Evolutionary conservation across 2,329 filamentous ascomycete genomes (phyloP).

Genomic region (Myotisia sp.): DNA sequence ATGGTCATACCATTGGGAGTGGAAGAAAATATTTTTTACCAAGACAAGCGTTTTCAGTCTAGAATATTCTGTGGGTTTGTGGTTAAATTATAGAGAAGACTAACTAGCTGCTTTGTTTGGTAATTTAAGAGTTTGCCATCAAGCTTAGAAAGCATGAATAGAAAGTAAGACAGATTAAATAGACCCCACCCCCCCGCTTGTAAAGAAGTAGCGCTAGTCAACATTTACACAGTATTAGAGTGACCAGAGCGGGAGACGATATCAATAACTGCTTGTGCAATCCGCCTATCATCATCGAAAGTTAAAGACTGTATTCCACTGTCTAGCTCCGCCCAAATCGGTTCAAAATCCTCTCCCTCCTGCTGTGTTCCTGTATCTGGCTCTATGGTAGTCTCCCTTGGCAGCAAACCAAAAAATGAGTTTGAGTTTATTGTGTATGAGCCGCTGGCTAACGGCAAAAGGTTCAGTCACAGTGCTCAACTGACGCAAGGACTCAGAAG

Average conservation of each 20-base stretch:
- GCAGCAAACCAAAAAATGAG: slow-evolving; percentile 12
- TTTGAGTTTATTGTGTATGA: slow-evolving; percentile 5
- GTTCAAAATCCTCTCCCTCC: slow-evolving; percentile 10
- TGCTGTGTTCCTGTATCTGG: slow-evolving; percentile 10
- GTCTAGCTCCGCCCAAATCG: slow-evolving; percentile 3
- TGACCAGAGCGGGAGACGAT: background rate
- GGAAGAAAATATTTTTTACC: too few species aligned
- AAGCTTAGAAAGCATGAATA: too few species aligned
- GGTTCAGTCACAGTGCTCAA: slow-evolving; percentile 1
- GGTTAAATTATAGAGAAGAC: too few species aligned
- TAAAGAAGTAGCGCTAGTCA: background rate
- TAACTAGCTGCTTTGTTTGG: too few species aligned
- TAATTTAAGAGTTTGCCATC: too few species aligned
- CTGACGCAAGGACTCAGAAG: background rate
- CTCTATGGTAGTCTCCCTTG: slow-evolving; percentile 7
- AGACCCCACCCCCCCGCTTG: too few species aligned
- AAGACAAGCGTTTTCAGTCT: too few species aligned
- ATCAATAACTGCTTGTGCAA: slow-evolving; percentile 1
- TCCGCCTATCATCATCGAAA: slow-evolving; percentile 5
- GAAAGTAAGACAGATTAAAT: too few species aligned
- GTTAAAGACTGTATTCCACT: slow-evolving; percentile 9
- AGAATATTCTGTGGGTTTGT: too few species aligned
- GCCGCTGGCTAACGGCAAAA: slow-evolving; percentile 3
- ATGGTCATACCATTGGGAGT: too few species aligned
- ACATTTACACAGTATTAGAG: background rate